Base-by-base conservation (phyloP, 2,329 filamentous ascomycete genomes). In the Exserohilum turcica region DNA sequence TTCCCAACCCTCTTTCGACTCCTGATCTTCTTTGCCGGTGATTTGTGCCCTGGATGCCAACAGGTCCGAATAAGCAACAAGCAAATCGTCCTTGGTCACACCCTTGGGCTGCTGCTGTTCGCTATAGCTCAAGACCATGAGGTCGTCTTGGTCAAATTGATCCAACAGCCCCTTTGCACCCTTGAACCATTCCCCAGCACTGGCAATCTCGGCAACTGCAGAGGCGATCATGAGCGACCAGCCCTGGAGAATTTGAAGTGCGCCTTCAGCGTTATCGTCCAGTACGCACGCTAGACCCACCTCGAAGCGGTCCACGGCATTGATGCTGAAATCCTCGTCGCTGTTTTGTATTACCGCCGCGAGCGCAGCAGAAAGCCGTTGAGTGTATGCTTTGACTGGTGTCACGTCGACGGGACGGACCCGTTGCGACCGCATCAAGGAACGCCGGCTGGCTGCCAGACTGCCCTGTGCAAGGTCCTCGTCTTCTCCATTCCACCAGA, bases 401-500 rank as follows among this genome's bases (percentile, higher is more conserved):
- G 81, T 79, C 10, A 80, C 74, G 53, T 83, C 78, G 13, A 82
- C 79, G 9, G 74, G 65, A 13, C 80, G 75, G 18, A 77, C 74
- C 48, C 76, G 76, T 28, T 75, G 74, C 16, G 69, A 69, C 40
- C 64, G 71, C 54, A 70, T 72, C 45, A 78, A 56, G 10, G 76
- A 76, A 31, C 75, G 77, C 48, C 78, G 76, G 53, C 75, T 79
- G n/a, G 72, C 74, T 44, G 74, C 74, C 28, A 81, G 71, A 59
- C 74, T 79, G 45, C 73, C 76, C 32, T 74, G 67, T 1, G 72
- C 60, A 24, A 75, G 61, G 1, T 78, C 76, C 12, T 80, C 78
- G 8, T 86, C 82, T 54, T 86, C 84, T 56, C 94, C 91, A 68
- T 96, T 88, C 92, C 92, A 96, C 93, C 93, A 97, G 5, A 89